phyloP scores from a whole-genome alignment of 371 early-diverging fungal species.

The Basidiobolus meristosporus region DNA sequence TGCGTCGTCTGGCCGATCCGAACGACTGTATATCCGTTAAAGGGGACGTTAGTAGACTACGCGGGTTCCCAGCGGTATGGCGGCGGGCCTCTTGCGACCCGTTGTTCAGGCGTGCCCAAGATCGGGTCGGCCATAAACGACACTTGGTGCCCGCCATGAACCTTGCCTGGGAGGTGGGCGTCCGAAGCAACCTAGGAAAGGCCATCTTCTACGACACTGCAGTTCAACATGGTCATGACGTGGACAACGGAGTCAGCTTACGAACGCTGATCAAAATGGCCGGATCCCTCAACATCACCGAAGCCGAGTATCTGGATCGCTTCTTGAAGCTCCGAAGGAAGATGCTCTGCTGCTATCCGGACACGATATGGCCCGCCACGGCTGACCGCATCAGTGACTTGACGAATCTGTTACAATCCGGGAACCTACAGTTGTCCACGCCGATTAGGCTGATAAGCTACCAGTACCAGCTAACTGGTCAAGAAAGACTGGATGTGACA shows the following conservation, averaged over 20 bases:
- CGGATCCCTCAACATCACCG: background rate
- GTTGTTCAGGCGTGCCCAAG: background rate
- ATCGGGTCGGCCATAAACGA: background rate
- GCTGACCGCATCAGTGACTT: background rate
- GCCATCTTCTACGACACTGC: too few relatives aligned
- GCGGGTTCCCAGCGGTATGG: background rate
- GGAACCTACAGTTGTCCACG: background rate
- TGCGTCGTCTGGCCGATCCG: background rate
- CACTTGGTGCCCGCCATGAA: background rate
- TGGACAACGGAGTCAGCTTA: background rate
- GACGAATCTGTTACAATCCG: background rate
- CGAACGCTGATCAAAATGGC: background rate
- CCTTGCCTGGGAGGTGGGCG: background rate
- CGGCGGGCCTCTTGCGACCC: background rate
- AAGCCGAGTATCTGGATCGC: background rate
- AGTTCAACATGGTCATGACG: background rate
- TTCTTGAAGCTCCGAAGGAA: background rate
- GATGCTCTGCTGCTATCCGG: constrained; percentile 1
- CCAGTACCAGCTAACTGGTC: too few relatives aligned
- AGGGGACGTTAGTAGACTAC: background rate
- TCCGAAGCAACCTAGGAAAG: background rate
- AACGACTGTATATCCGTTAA: background rate
- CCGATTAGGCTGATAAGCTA: background rate
- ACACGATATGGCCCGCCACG: background rate
- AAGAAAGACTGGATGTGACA: too few relatives aligned